Evolutionary conservation across 805 yeast species (phyloP).

Genomic region (Lipomyces kockii): DNA sequence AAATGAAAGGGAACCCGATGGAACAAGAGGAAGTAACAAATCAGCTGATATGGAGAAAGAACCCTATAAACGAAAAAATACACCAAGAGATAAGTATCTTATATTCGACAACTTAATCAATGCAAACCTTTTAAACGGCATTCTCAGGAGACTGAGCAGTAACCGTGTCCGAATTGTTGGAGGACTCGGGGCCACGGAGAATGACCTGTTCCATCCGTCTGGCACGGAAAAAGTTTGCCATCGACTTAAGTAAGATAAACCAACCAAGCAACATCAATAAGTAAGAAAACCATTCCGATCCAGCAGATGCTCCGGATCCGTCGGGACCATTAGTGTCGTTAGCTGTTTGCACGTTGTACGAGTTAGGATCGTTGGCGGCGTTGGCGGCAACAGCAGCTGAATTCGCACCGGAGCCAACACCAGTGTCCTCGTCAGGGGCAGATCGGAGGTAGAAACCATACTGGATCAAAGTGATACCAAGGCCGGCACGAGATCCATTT

Average conservation of each 20-base stretch:
- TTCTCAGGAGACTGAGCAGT: neutral
- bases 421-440: constrained; percentile 10
- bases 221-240: constrained; percentile 76
- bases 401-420: constrained; percentile 48
- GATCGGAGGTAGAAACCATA: constrained; percentile 60
- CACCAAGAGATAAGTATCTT: neutral
- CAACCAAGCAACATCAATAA: constrained; percentile 70
- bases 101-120: neutral
- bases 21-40: neutral
- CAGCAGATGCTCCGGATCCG: constrained; percentile 23
- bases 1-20: neutral
- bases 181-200: constrained; percentile 38
- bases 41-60: neutral
- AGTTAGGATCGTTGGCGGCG: constrained; percentile 55
- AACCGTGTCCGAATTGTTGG: constrained; percentile 2
- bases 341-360: constrained; percentile 50
- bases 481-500: constrained; percentile 90
- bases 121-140: constrained; percentile 14
- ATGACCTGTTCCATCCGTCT: constrained; percentile 73
- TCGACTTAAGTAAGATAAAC: constrained; percentile 65
- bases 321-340: constrained; percentile 7
- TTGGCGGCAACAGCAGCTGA: constrained; percentile 41
- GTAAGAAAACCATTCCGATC: constrained; percentile 57
- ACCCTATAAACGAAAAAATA: neutral
- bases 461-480: constrained; percentile 80